A percentile compares a stretch with the other conserved stretches of the same genome.
phyloP scores from a whole-genome alignment of 495 filamentous ascomycete genomes.

The Cercophora samala region DNA sequence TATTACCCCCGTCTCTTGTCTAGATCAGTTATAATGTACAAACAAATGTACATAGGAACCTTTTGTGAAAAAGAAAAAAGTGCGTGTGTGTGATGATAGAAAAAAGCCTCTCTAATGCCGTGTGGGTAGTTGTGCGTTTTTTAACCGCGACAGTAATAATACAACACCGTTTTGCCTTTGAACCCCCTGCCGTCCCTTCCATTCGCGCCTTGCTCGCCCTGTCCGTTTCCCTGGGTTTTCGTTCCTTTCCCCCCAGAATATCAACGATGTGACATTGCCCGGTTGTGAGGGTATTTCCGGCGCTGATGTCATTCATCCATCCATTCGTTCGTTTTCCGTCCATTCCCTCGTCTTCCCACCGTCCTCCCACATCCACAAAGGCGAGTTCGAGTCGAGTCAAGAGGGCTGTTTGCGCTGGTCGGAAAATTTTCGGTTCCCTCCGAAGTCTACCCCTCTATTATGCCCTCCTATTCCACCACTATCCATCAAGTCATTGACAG shows the following conservation, averaged over 20 bases:
- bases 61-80: neutral
- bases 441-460: neutral
- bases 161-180: neutral
- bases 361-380: constrained; percentile 4
- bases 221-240: neutral
- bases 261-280: neutral
- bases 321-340: neutral
- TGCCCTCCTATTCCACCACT: constrained; percentile 14
- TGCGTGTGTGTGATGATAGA: neutral
- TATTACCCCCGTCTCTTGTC: neutral
- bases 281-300: neutral
- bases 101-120: neutral
- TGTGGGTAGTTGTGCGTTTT: neutral
- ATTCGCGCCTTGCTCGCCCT: constrained; percentile 1
- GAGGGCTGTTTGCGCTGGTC: neutral
- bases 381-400: constrained; percentile 11
- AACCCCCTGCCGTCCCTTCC: neutral
- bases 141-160: neutral
- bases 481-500: neutral
- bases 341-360: neutral
- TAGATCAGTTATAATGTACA: neutral
- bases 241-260: neutral
- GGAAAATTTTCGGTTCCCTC: neutral
- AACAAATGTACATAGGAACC: neutral
- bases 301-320: neutral